Base-by-base conservation (phyloP, 1,284 basidiomycete genomes). In the Trichosporon asahii region DNA sequence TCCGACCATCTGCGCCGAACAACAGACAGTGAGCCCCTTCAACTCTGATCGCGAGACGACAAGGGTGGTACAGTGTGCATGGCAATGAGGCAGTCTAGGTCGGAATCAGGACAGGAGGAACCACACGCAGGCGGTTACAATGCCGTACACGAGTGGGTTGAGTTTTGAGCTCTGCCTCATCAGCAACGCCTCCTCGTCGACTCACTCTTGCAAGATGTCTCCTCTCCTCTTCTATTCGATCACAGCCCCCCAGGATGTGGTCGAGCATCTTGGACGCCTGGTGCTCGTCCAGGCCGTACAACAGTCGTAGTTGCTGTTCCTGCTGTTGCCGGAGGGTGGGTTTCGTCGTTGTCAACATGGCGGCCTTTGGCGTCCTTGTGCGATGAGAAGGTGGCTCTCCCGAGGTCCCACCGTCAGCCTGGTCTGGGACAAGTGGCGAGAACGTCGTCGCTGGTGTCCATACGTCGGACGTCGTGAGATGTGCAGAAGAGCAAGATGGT, bases 81-180 rank as follows among this genome's bases (percentile, higher is more conserved):
- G 53, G 3, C 11, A 57, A 29, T 15, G 12, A 7, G 25, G 15
- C 23, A 27, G 14, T 57, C 53, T 57, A 57, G 53, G 25, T 14
- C 21, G 49, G 12, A 4, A 27, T 57, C 53, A 57, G 25, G 29
- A 57, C 14, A 57, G 23, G 14, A 57, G 8, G 27, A 57, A 27
- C 25, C 25, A 57, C 27, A 57, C 53, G 27, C 53, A 57, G 23
- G 25, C 53, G 12, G 53, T 57, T 25, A 57, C 53, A 6, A 57
- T 21, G 53, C 53, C 53, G 25, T 57, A 57, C 53, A 57, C 53
- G 53, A 57, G 53, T 12, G 53, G 53, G 53, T 57, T 57, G 25
- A 57, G 53, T 57, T 57, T 57, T 25, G 53, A 57, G 25, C 53
- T 57, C 53, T 57, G 25, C 23, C 11, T 6, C 0, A 14, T 57